Base-by-base conservation (phyloP, 345 rosid genomes). In the Rhodomyrtus tomentosa region DNA sequence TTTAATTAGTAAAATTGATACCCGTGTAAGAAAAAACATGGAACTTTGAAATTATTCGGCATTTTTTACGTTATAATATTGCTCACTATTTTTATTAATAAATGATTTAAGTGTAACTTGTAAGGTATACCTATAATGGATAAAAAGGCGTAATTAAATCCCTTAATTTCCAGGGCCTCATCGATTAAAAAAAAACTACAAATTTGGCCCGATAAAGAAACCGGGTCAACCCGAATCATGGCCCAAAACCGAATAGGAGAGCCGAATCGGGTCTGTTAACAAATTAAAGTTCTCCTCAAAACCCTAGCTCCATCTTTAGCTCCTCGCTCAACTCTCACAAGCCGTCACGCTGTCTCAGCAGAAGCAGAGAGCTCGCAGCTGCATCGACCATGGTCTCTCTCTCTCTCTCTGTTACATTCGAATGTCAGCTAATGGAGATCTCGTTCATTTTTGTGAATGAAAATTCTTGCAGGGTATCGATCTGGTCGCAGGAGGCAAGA, bases 401-500 rank as follows among this genome's bases (percentile, higher is more conserved):
- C 83, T 90, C 24, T 38, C 55, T 85, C 40, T 5, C 83, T 52
- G 52, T 82, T 73, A 52, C 55, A 72, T 45, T 58, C 15, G 29
- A 7, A 36, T 36, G 7, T 48, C 56, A 15, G 48, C 27, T 74
- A 6, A 68, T 18, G 79, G 45, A 4, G 40, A n/a, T 29, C 72
- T 50, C 15, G 7, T 76, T 32, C 15, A 9, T 21, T 50, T 42
- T 73, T 11, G 50, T 82, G 4, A 6, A n/a, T 48, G 73, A 55
- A 68, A 72, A 53, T 76, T 45, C 45, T 68, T 68, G 56, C 90
- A 96, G 99, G 99, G 99, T 36, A 93, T 98, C 87, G 98, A 98
- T 92, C 83, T 98, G 91, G 87, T 92, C 83, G 98, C 98, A 21
- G 99, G 98, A 90, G 98, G 99, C 83, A 95, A 98, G 97, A 91